Percentiles rank a stretch among this genome's conserved stretches.
These are phyloP conservation scores for Sporopachydermia quercuum DNA, from an alignment of 805 yeast species.

Conservation along the genomic window DNA sequence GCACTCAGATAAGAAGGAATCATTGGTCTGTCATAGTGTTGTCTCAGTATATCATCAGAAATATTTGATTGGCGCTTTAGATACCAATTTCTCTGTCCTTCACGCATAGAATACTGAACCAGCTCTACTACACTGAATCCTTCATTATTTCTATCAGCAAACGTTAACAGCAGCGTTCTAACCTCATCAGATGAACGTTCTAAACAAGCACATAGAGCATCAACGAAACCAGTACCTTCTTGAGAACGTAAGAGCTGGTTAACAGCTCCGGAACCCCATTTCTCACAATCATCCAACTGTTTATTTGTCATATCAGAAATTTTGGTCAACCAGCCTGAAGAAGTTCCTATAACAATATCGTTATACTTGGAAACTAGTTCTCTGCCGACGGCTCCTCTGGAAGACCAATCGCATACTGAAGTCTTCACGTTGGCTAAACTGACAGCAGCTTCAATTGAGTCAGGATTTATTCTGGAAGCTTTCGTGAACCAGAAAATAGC, in stretches of 20 bases:
- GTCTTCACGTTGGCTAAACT: slow-evolving; percentile 18
- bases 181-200: no score
- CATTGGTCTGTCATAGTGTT: slow-evolving; percentile 10
- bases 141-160: slow-evolving; percentile 10
- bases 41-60: slow-evolving; percentile 1
- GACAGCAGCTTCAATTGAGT: slow-evolving; percentile 17
- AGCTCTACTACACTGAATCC: slow-evolving; percentile 13
- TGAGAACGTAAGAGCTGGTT: slow-evolving; percentile 2
- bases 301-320: slow-evolving; percentile 10
- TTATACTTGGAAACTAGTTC: slow-evolving; percentile 16
- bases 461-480: slow-evolving; percentile 16
- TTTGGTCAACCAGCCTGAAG: slow-evolving; percentile 15
- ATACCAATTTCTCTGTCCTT: slow-evolving; percentile 14
- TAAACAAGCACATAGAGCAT: no score
- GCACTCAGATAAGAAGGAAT: slow-evolving; percentile 13
- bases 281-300: slow-evolving; percentile 12
- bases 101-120: slow-evolving; percentile 12
- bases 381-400: slow-evolving; percentile 15
- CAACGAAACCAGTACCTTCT: no score
- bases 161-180: no score
- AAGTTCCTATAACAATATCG: slow-evolving; percentile 8
- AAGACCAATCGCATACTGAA: slow-evolving; percentile 18
- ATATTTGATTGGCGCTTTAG: no score
- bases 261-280: slow-evolving; percentile 16
- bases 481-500: slow-evolving; percentile 16